These are phyloP conservation scores for Aspergillus quadricinctus DNA, from an alignment of 2,329 filamentous ascomycete genomes.

Conservation along the genomic window DNA sequence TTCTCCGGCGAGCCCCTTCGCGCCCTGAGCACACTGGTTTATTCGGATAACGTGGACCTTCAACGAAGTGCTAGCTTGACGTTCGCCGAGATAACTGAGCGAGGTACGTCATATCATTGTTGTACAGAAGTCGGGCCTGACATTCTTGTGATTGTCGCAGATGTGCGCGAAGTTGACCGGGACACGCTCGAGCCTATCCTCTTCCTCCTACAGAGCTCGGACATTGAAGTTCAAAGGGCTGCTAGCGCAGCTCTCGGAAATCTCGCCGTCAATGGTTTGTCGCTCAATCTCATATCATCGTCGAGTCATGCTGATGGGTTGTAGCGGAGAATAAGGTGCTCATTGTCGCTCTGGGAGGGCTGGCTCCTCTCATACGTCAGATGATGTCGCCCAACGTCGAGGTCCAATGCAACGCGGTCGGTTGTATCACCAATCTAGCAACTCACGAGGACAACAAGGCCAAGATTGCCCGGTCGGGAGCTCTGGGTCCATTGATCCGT, in stretches of 20 bases:
- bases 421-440: slow-evolving; percentile 96
- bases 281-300: slow-evolving; percentile 9
- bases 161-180: slow-evolving; percentile 92
- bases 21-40: slow-evolving; percentile 91
- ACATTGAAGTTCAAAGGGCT: slow-evolving; percentile 95
- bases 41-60: slow-evolving; percentile 97
- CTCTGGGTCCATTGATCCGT: slow-evolving; percentile 81
- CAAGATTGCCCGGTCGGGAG: slow-evolving; percentile 93
- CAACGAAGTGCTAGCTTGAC: slow-evolving; percentile 96
- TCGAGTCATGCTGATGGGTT: slow-evolving; percentile 39
- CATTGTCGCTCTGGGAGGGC: slow-evolving; percentile 86
- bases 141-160: slow-evolving; percentile 44
- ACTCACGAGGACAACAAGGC: slow-evolving; percentile 99
- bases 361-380: slow-evolving; percentile 88
- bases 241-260: slow-evolving; percentile 95
- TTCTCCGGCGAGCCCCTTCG: slow-evolving; percentile 92
- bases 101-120: slow-evolving; percentile 58
- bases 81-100: slow-evolving; percentile 96
- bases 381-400: slow-evolving; percentile 99
- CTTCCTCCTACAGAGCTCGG: slow-evolving; percentile 87
- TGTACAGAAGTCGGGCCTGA: background rate
- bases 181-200: slow-evolving; percentile 95
- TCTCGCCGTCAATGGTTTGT: slow-evolving; percentile 85
- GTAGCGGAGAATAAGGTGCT: slow-evolving; percentile 97
- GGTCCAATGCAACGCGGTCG: slow-evolving; percentile 97